These are phyloP conservation scores for Microthyrium microscopicum DNA, from an alignment of 2,329 filamentous ascomycete species.

Conservation along the genomic window DNA sequence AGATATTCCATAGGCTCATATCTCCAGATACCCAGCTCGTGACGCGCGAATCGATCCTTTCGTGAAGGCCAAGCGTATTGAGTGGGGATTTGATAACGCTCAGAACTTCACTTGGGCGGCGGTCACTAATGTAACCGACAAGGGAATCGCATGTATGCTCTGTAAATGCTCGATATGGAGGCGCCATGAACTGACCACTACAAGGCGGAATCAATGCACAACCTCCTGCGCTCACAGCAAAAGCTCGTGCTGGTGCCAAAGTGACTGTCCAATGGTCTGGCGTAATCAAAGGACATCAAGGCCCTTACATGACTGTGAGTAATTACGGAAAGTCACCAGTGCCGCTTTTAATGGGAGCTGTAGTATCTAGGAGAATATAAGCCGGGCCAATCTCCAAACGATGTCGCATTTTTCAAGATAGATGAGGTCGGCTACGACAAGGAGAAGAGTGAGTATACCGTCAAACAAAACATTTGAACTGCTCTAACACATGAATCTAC, in stretches of 20 bases:
- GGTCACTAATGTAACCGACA: background rate
- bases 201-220: conserved; percentile 3
- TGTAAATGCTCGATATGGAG: background rate
- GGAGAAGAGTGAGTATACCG: background rate
- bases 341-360: too few relatives aligned
- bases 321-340: too few relatives aligned
- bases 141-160: conserved; percentile 3
- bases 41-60: conserved; percentile 5
- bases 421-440: conserved; percentile 5
- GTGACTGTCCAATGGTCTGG: conserved; percentile 4
- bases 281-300: conserved; percentile 4
- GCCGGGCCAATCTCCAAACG: background rate
- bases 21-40: conserved; percentile 6
- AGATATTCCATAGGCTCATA: too few relatives aligned
- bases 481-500: too few relatives aligned
- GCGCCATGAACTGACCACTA: background rate
- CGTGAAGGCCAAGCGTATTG: conserved; percentile 5
- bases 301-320: background rate
- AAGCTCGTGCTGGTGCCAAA: conserved; percentile 4
- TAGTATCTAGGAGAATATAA: conserved; percentile 2
- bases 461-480: too few relatives aligned
- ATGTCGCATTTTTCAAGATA: conserved; percentile 6
- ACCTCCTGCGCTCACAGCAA: conserved; percentile 1
- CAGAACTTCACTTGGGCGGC: conserved; percentile 1
- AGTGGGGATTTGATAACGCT: too few relatives aligned